Conservation (phyloP, 768 basidiomycete genomes). For the Mycena galericulata region DNA sequence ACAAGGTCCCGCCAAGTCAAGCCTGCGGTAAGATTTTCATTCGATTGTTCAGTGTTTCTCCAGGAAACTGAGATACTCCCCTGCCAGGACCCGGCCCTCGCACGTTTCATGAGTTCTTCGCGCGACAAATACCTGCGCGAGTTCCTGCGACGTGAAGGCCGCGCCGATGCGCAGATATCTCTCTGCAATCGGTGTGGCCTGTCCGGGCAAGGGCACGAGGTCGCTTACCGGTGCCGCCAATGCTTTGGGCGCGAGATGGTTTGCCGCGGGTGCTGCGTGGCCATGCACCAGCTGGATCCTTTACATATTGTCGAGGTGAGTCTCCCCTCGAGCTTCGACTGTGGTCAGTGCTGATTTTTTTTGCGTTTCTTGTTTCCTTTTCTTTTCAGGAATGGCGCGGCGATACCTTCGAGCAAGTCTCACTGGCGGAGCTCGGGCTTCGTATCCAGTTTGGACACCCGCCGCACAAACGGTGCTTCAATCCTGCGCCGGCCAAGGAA, state of each 20-base stretch:
- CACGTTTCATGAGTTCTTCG: too few relatives aligned
- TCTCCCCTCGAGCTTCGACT: not conserved
- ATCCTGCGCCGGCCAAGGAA: not conserved
- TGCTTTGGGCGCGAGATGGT: not conserved
- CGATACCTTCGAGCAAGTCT: not conserved
- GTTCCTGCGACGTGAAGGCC: too few relatives aligned
- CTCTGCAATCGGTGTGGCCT: too few relatives aligned
- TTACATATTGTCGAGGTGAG: not conserved
- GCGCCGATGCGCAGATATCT: too few relatives aligned
- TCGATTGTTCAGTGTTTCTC: too few relatives aligned
- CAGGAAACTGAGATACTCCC: too few relatives aligned
- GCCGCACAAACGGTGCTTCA: slow-evolving; percentile 21
- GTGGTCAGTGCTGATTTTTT: too few relatives aligned
- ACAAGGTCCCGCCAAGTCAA: too few relatives aligned
- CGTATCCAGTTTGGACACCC: slow-evolving; percentile 42
- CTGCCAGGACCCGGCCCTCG: too few relatives aligned
- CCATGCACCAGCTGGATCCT: not conserved
- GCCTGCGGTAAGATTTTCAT: too few relatives aligned
- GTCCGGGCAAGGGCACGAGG: too few relatives aligned
- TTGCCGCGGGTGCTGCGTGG: not conserved
- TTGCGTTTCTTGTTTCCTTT: not conserved
- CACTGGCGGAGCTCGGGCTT: slow-evolving; percentile 30
- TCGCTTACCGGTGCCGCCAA: not conserved
- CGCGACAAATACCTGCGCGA: too few relatives aligned
- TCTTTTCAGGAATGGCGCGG: not conserved